Base-by-base conservation (phyloP, 805 yeast species). In the Candida parachauliodes region DNA sequence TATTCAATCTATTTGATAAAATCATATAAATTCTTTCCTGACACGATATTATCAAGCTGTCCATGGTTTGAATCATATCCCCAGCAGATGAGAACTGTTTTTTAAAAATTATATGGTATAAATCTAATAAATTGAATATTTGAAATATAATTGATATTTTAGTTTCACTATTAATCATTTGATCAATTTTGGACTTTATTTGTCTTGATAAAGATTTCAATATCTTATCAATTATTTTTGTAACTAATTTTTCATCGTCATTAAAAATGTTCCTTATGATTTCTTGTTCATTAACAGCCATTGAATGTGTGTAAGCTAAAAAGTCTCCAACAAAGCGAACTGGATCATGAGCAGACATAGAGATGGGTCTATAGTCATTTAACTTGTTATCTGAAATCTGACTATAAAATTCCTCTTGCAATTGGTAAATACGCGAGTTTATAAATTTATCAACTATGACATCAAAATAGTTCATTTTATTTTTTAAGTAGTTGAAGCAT, bases 281-380 rank as follows among this genome's bases (percentile, higher is more conserved):
- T 52, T 93, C 98, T 28, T 79, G 72, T 57, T 93, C 98, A 59
- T 87, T 86, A 3, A 88, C 95, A 21, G 88, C 80, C 4, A 86
- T 72, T 1, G 89, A 77, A 54, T 93, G 97, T 2, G 88, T 72
- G 65, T 84, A 85, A 0, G 98, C 98, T 26, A 93, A 63, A 22
- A 93, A 71, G 54, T 88, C 96, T 18, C 97, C 95, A 12, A 87
- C 68, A 46, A 81, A 89, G 39, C 96, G 69, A 18, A 80, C 68
- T 1, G 96, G 85, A 54, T 91, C 96, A 55, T 83, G 83, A 0
- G 85, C 81, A 7, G 82, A 75, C 30, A 82, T 60, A 21, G 77
- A 72, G 16, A 87, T 67, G 1, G 88, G 84, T 39, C 72, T 52
- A 9, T 50, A 35, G 9, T 8, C 24, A 15, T 25, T 16, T 4